These are phyloP conservation scores for Diplodia scrobiculata DNA, from an alignment of 2,329 filamentous ascomycete genomes.

Conservation along the genomic window DNA sequence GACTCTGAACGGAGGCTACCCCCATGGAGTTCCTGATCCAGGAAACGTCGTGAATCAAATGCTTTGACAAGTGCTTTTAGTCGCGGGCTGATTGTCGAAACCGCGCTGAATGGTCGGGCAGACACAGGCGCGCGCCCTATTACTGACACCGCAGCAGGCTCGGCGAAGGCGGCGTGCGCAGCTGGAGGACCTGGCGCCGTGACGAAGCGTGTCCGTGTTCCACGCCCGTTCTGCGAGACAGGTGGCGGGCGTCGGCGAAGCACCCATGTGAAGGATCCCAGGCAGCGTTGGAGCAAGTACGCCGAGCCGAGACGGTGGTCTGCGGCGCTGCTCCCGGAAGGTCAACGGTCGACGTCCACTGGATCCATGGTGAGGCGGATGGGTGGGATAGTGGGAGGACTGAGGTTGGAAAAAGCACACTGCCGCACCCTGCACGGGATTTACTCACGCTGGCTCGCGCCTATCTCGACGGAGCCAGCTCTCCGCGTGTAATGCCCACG, in stretches of 20 bases:
- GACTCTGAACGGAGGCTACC: background rate
- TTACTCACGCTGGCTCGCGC: conserved; percentile 13
- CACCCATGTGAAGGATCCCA: conserved; percentile 4
- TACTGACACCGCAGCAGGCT: background rate
- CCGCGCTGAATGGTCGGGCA: conserved; percentile 17
- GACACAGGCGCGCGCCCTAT: conserved; percentile 3
- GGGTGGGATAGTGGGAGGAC: conserved; percentile 6
- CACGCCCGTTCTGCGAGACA: background rate
- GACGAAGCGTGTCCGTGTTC: conserved; percentile 12
- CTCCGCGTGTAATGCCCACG: conserved; percentile 5
- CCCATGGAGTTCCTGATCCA: background rate
- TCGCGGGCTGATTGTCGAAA: conserved; percentile 9
- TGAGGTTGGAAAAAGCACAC: conserved; percentile 12
- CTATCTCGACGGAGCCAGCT: conserved; percentile 5
- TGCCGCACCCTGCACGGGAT: background rate
- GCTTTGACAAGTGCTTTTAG: conserved; percentile 13
- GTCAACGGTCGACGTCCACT: background rate
- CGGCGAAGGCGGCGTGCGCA: conserved; percentile 18
- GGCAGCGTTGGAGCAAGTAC: background rate
- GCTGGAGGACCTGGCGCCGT: conserved; percentile 9
- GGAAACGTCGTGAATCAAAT: background rate
- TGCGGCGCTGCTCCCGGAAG: background rate
- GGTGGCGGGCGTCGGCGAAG: conserved; percentile 9
- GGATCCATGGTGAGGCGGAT: background rate
- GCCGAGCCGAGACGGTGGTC: background rate